A percentile compares a stretch with the other conserved stretches of the same genome.
phyloP scores from a whole-genome alignment of 208 protist species.

The Endotrypanum monterogeii region DNA sequence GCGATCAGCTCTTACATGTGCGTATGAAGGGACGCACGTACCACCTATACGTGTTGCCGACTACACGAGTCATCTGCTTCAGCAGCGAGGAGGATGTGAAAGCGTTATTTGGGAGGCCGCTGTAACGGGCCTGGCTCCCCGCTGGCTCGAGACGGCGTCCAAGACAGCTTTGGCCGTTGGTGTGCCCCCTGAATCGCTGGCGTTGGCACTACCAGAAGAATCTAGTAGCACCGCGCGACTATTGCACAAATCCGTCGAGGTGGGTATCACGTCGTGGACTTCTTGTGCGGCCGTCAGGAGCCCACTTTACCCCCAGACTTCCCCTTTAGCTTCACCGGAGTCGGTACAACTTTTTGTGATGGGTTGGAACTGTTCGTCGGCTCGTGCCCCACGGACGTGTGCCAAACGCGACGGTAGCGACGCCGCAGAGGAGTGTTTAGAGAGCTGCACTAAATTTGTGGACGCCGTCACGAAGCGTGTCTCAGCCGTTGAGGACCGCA shows the following conservation, averaged over 20 bases:
- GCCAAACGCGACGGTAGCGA: neutral
- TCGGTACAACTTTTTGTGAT: slow-evolving; percentile 35
- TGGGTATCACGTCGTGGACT: slow-evolving; percentile 45
- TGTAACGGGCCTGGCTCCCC: slow-evolving; percentile 48
- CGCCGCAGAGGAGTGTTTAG: slow-evolving; percentile 21
- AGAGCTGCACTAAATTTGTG: slow-evolving; percentile 34
- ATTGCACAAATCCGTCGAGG: slow-evolving; percentile 51
- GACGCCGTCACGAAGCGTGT: slow-evolving; percentile 19
- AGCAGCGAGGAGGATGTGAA: slow-evolving; percentile 40
- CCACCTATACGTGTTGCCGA: slow-evolving; percentile 72
- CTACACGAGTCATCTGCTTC: slow-evolving; percentile 54
- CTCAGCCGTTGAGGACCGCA: neutral
- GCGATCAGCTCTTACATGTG: slow-evolving; percentile 76
- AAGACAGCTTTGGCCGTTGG: slow-evolving; percentile 78
- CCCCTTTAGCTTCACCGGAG: slow-evolving; percentile 27
- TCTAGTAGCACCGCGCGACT: slow-evolving; percentile 27
- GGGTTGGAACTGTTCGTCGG: slow-evolving; percentile 45
- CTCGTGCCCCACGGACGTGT: neutral
- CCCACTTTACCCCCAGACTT: slow-evolving; percentile 37
- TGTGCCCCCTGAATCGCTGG: slow-evolving; percentile 38
- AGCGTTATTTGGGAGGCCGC: slow-evolving; percentile 70
- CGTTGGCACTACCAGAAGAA: slow-evolving; percentile 49
- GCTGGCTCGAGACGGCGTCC: slow-evolving; percentile 78
- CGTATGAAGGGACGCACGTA: slow-evolving; percentile 76
- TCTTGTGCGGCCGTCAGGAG: slow-evolving; percentile 32